Conservation (phyloP, 805 yeast genomes). For the Candida adriatica region DNA sequence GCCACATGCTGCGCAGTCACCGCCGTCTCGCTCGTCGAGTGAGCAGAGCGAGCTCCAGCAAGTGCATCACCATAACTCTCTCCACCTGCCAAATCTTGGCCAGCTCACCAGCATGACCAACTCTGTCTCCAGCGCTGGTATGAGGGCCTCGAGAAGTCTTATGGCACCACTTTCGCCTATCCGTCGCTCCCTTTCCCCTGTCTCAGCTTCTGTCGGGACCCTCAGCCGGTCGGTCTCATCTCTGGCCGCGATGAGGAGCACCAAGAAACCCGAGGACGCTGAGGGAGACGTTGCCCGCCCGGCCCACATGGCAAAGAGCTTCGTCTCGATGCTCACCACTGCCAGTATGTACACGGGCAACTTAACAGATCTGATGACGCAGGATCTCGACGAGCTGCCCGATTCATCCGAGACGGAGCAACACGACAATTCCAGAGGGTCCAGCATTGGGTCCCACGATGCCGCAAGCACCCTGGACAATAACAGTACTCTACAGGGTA, state of each 20-base stretch:
- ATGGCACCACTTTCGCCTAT: constrained; percentile 10
- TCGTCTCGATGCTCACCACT: constrained; percentile 49
- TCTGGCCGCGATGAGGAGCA: constrained; percentile 1
- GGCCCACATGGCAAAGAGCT: constrained; percentile 41
- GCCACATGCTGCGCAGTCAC: no score
- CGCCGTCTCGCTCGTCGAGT: no score
- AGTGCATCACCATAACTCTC: no score
- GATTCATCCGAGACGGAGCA: not conserved
- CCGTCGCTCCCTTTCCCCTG: constrained; percentile 8
- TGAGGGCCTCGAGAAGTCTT: constrained; percentile 4
- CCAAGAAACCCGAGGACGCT: constrained; percentile 1
- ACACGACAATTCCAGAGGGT: not conserved
- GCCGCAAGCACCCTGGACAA: not conserved
- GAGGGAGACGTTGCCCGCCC: constrained; percentile 30
- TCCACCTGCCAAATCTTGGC: no score
- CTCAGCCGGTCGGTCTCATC: constrained; percentile 8
- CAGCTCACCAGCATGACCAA: no score
- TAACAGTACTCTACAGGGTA: not conserved
- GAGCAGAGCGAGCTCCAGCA: no score
- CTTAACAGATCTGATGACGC: constrained; percentile 27
- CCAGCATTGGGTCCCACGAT: not conserved
- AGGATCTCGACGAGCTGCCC: constrained; percentile 3
- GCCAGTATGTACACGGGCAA: constrained; percentile 40
- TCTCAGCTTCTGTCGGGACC: constrained; percentile 6
- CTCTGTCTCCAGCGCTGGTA: no score